These are phyloP conservation scores for Tetrahymena borealis DNA, from an alignment of 73 alveolate genomes.

Conservation along the genomic window DNA sequence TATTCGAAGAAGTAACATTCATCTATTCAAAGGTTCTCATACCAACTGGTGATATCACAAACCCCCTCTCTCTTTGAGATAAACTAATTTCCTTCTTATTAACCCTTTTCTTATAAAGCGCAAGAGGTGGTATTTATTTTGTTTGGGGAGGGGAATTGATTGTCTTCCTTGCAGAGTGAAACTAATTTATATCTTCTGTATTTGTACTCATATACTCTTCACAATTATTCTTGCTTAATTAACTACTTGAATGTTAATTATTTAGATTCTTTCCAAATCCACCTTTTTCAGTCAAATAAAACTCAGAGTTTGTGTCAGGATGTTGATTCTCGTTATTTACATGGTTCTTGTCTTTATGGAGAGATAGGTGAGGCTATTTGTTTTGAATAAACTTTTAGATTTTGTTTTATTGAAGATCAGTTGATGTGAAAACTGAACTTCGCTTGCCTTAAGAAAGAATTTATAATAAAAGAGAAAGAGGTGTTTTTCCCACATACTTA, in stretches of 20 bases:
- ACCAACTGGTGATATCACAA: neutral
- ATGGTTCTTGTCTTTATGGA: neutral
- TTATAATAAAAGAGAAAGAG: neutral
- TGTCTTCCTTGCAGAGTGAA: neutral
- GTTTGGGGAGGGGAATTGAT: neutral
- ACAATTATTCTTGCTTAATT: neutral
- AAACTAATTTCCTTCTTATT: neutral
- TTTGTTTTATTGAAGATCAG: neutral
- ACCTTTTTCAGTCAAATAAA: neutral
- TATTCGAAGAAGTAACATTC: neutral
- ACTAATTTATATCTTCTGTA: neutral
- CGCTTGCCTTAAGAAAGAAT: neutral
- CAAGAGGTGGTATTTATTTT: neutral
- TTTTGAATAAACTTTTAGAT: neutral
- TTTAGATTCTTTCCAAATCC: no score
- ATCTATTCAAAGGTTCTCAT: neutral
- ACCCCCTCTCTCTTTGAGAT: neutral
- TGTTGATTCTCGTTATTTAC: neutral
- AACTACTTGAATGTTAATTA: neutral
- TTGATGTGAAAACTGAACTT: neutral
- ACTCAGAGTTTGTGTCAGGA: neutral
- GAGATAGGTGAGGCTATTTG: neutral
- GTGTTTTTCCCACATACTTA: neutral
- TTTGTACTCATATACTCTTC: neutral
- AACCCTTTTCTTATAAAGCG: neutral